Conservation (phyloP, 1,284 basidiomycete genomes). For the Afroboletus lepidellus region DNA sequence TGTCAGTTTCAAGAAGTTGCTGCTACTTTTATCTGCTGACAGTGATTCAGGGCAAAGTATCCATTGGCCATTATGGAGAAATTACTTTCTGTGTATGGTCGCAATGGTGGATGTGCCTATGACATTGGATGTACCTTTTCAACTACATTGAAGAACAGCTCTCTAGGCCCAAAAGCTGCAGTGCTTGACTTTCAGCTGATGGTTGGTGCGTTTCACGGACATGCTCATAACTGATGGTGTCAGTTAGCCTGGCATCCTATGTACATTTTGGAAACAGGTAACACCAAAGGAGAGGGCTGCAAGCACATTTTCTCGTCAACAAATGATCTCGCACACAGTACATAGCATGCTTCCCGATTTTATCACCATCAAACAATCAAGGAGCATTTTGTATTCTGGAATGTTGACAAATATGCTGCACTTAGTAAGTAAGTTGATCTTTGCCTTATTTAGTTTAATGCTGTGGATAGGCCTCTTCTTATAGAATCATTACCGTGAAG, state of each 20-base stretch:
- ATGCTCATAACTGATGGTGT: slow-evolving; percentile 7
- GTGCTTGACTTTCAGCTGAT: slow-evolving; percentile 1
- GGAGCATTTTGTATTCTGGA: slow-evolving; percentile 1
- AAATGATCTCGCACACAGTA: neutral
- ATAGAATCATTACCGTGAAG: neutral
- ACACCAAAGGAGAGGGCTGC: neutral
- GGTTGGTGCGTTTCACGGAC: slow-evolving; percentile 32
- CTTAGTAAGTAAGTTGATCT: neutral
- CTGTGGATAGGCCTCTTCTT: neutral
- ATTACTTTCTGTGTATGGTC: neutral
- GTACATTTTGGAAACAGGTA: neutral
- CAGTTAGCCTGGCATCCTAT: slow-evolving; percentile 1
- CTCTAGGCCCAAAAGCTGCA: neutral
- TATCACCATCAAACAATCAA: slow-evolving; percentile 4
- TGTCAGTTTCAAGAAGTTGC: neutral
- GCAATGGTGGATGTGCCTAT: slow-evolving; percentile 5
- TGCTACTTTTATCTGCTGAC: neutral
- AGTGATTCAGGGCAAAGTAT: slow-evolving; percentile 8
- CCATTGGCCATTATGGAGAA: slow-evolving; percentile 1
- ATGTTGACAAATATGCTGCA: slow-evolving; percentile 1
- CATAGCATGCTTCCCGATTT: neutral
- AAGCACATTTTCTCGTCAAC: neutral
- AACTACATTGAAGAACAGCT: neutral
- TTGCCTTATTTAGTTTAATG: neutral
- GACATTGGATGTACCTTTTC: slow-evolving; percentile 10